Base-by-base conservation (phyloP, 2,329 filamentous ascomycete genomes). In the Calonectria naviculata region DNA sequence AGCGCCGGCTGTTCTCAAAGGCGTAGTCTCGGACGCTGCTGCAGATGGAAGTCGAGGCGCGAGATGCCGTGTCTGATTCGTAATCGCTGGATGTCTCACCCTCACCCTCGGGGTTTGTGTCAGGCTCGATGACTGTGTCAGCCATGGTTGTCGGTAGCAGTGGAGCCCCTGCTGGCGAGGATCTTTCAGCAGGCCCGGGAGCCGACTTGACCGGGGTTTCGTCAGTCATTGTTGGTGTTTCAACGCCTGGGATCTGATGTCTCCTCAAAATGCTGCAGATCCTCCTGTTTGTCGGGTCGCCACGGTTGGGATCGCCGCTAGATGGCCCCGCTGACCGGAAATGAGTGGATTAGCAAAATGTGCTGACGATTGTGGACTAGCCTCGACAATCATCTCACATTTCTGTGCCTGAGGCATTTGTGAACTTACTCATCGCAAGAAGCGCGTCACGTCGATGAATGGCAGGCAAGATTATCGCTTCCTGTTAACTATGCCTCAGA, bases 11-110 rank as follows among this genome's bases (percentile, higher is more conserved):
- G 34, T 67, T 67, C 42, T 67, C 65, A n/a, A 67, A 67, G 17
- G 52, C 42, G n/a, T 67, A 67, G 65, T 67, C 65, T 24, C 65
- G 65, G n/a, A 61, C 65, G 29, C 54, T 61, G 19, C 65, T 67
- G 34, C 42, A 47, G 31, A 67, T 52, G 31, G 65, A 67, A n/a
- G 65, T 61, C 19, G 65, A 67, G 4, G 65, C 42, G 31, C 28
- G 24, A 12, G 65, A 61, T 1, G 21, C 54, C 19, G 41, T 29
- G 54, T 67, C 65, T 8, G 65, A 26, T 19, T 49, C 65, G 21
- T 67, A 67, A 1, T 54, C 54, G 10, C 24, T 52, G 29, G 61
- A 65, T 66, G 19, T 72, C 46, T 26, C 12, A 4, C 13, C n/a
- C 2, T 47, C 61, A 1, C 15, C 44, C 5, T 29, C 31, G 29